A percentile compares a stretch with the other conserved stretches of the same genome.
Evolutionary conservation across 2,329 filamentous ascomycete genomes (phyloP).

Genomic region (Neonectria faginata): DNA sequence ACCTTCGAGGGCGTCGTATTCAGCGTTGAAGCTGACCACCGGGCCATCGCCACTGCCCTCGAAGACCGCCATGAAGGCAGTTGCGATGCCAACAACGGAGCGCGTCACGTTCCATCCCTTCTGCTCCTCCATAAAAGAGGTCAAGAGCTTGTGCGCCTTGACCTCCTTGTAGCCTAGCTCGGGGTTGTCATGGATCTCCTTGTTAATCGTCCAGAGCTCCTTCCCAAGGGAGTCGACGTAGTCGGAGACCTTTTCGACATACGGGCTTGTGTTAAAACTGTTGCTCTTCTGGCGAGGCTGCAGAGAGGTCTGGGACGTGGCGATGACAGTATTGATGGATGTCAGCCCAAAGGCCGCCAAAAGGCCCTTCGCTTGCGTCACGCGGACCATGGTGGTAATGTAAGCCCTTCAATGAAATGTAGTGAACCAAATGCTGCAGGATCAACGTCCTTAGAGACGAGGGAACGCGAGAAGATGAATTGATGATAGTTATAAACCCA

Average conservation of each 20-base stretch:
- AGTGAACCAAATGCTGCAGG: no score
- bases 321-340: slow-evolving; percentile 7
- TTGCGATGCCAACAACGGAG: slow-evolving; percentile 56
- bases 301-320: neutral
- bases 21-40: slow-evolving; percentile 57
- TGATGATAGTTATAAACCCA: neutral
- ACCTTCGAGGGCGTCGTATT: slow-evolving; percentile 44
- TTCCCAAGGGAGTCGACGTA: slow-evolving; percentile 35
- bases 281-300: slow-evolving; percentile 30
- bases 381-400: slow-evolving; percentile 23
- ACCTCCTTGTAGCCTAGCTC: slow-evolving; percentile 58
- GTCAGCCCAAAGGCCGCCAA: slow-evolving; percentile 17
- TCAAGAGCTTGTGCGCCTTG: slow-evolving; percentile 56
- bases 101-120: slow-evolving; percentile 54
- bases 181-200: slow-evolving; percentile 58
- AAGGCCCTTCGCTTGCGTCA: slow-evolving; percentile 16
- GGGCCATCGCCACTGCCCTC: slow-evolving; percentile 52
- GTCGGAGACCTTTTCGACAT: slow-evolving; percentile 28
- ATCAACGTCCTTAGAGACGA: neutral
- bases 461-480: no score
- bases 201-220: slow-evolving; percentile 49
- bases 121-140: slow-evolving; percentile 51
- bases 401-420: no score
- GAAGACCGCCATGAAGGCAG: slow-evolving; percentile 58
- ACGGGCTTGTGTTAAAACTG: slow-evolving; percentile 24